Percentiles rank a stretch among this genome's conserved stretches.
Evolutionary conservation across 2,329 filamentous ascomycete genomes (phyloP).

Genomic region (Fonsecaea pugnacius): DNA sequence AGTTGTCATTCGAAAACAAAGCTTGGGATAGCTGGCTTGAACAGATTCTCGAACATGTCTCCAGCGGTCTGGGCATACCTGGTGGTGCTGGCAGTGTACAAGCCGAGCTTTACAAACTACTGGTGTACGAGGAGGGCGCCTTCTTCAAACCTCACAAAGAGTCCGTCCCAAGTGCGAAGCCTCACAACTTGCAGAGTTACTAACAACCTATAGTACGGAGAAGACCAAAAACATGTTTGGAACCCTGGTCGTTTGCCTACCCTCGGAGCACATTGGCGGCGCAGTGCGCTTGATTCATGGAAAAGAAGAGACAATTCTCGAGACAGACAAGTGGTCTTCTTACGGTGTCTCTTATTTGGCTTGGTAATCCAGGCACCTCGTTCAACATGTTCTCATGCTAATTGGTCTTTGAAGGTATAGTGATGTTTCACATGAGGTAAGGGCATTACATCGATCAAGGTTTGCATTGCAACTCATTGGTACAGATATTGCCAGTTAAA

Average conservation of each 20-base stretch:
- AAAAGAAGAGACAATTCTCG: conserved; percentile 40
- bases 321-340: conserved; percentile 40
- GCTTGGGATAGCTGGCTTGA: conserved; percentile 39
- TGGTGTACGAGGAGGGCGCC: conserved; percentile 56
- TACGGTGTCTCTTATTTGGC: conserved; percentile 37
- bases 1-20: conserved; percentile 47
- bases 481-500: conserved; percentile 45
- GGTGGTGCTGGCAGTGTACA: conserved; percentile 39
- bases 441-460: not conserved
- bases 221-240: conserved; percentile 56
- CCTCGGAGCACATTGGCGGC: conserved; percentile 54
- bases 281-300: conserved; percentile 50
- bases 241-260: conserved; percentile 56
- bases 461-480: conserved; percentile 9
- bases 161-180: conserved; percentile 14
- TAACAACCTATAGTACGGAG: conserved; percentile 41
- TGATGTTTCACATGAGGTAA: conserved; percentile 57
- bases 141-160: conserved; percentile 56
- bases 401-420: conserved; percentile 38
- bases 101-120: conserved; percentile 53
- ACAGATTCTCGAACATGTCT: conserved; percentile 13
- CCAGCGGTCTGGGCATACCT: conserved; percentile 17
- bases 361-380: conserved; percentile 46
- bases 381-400: conserved; percentile 3
- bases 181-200: not conserved